Percentiles rank a stretch among this genome's conserved stretches.
Conservation (phyloP, 306 rosid genomes). For the Senna tora region DNA sequence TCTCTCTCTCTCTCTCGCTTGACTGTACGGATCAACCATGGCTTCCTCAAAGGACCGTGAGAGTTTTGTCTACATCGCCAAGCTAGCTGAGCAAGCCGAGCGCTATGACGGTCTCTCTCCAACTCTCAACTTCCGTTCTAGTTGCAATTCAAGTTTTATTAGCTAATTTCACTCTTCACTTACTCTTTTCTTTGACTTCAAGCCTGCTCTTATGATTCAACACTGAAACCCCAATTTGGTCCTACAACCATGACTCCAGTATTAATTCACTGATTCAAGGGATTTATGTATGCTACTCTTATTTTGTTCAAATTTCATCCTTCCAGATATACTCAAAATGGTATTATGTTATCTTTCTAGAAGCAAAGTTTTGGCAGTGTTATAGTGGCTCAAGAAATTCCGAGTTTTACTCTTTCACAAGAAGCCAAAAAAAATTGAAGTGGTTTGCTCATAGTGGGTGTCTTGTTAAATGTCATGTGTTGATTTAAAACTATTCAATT, state of each 20-base stretch:
- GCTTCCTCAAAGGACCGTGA: slow-evolving; percentile 44
- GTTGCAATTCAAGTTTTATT: slow-evolving; percentile 9
- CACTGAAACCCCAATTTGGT: no score
- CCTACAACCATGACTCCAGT: no score
- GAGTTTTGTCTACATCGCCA: slow-evolving; percentile 40
- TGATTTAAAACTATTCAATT: background rate
- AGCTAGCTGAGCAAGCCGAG: slow-evolving; percentile 47
- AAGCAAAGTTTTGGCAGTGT: no score
- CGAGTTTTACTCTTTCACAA: no score
- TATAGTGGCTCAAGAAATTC: no score
- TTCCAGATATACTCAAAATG: no score
- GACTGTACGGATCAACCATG: slow-evolving; percentile 40
- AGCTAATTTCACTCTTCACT: slow-evolving; percentile 9
- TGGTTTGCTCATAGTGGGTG: background rate
- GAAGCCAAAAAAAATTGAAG: no score
- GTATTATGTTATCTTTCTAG: no score
- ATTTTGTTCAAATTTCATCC: no score
- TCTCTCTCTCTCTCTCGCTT: slow-evolving; percentile 18
- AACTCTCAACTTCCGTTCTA: background rate
- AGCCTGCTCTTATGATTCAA: slow-evolving; percentile 6
- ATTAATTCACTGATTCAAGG: no score
- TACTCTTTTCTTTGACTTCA: background rate
- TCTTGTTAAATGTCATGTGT: background rate
- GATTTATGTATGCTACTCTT: no score
- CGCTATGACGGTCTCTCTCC: slow-evolving; percentile 51